Evolutionary conservation across 352 stramenopile species (phyloP), one percentile per base, ranked within the genome.

Genomic region (Pythium brachiatum): DNA sequence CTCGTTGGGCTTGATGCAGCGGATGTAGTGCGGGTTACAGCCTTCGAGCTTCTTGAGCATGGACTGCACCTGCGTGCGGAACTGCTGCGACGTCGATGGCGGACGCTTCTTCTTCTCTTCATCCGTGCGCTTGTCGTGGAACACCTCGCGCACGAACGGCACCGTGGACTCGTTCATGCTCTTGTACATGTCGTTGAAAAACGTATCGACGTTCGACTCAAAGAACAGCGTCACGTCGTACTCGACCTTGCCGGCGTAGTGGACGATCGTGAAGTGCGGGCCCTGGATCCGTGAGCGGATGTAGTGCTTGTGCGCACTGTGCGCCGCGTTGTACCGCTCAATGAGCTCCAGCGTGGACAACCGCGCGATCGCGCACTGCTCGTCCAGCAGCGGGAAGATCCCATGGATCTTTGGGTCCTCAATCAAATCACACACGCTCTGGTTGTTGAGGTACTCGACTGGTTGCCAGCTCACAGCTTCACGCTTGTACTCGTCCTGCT

Each of bases 1-100:
- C 48, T 96, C 86, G 60, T 97, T 97, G 2, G 87, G 82, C 66
- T 97, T 97, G 63, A 97, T 96, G 65, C 88, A 96, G 47, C 89
- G 87, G 32, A 97, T 93, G 75, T 97, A 97, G 70, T 96, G 84
- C 25, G 89, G 90, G 65, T 95, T 87, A 66, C 90, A 97, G 16
- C 78, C 80, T 56, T 94, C 86, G 29, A 97, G 71, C 61, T 90
- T 87, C 65, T 83, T 86, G 4, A 97, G 73, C 51, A 97, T 69
- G 52, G 85, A 82, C 18, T 77, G 66, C 47, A 94, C 87, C 46
- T 97, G 87, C 23, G 68, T 72, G 39, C 83, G 82, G 74, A 95
- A 93, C 70, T 93, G 86, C 71, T 90, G 78, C 66, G 82, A 94
- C 15, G 78, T 94, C 62, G 82, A 92, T 47, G 89, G 84, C 36